Conservation (phyloP, 1,139 yeast species). For the Hansenula anomala region DNA sequence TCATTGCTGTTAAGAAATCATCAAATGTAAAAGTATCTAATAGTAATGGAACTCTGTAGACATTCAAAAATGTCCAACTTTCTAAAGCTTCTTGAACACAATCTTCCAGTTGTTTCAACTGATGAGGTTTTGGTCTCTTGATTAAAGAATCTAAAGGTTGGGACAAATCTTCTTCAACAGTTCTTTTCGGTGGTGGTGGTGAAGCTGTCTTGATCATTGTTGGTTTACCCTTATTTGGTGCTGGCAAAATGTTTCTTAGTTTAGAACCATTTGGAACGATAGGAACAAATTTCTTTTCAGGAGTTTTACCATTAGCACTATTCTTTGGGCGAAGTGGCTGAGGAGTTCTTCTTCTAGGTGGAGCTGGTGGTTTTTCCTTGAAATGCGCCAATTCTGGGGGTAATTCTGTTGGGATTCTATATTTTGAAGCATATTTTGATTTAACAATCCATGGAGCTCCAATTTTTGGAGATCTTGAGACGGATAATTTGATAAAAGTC, state of each 20-base stretch:
- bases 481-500: conserved; percentile 81
- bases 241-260: background rate
- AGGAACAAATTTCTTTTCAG: background rate
- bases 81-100: conserved; percentile 49
- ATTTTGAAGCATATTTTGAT: conserved; percentile 56
- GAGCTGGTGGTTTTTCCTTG: conserved; percentile 15
- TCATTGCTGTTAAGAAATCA: conserved; percentile 64
- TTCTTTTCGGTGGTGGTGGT: conserved; percentile 21
- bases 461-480: conserved; percentile 73
- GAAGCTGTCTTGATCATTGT: conserved; percentile 5
- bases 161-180: conserved; percentile 29
- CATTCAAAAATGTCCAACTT: conserved; percentile 70
- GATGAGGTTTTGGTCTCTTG: conserved; percentile 18
- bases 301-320: conserved; percentile 5
- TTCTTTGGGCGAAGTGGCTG: conserved; percentile 11
- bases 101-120: conserved; percentile 16
- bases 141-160: conserved; percentile 23
- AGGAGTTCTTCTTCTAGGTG: conserved; percentile 5
- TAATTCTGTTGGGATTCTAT: conserved; percentile 52
- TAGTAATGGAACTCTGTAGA: conserved; percentile 58
- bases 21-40: conserved; percentile 78
- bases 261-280: background rate
- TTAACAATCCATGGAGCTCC: conserved; percentile 99
- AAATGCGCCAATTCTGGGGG: conserved; percentile 47
- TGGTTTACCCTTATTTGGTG: conserved; percentile 1